phyloP scores from a whole-genome alignment of 768 basidiomycete species.

The Boletus sensibilis region DNA sequence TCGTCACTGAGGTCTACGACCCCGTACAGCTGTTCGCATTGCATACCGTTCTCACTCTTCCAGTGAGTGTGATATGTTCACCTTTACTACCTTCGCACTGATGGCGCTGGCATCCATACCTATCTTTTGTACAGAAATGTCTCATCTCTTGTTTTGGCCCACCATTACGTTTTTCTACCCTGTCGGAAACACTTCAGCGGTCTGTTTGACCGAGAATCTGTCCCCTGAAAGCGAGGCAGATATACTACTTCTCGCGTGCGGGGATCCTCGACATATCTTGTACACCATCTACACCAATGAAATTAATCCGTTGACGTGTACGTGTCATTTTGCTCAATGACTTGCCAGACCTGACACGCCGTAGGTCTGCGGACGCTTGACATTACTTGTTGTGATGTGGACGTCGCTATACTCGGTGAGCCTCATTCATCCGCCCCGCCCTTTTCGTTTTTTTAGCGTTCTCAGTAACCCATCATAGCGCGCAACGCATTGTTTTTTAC shows the following conservation, averaged over 20 bases:
- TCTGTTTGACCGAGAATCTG: conserved; percentile 47
- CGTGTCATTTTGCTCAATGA: neutral
- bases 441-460: neutral
- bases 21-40: neutral
- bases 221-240: conserved; percentile 39
- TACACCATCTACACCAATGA: conserved; percentile 40
- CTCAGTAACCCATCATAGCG: conserved; percentile 14
- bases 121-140: conserved; percentile 9
- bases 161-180: conserved; percentile 49
- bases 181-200: conserved; percentile 56
- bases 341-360: neutral
- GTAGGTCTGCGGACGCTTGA: conserved; percentile 21
- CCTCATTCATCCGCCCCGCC: neutral
- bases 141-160: conserved; percentile 19
- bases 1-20: neutral
- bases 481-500: conserved; percentile 30
- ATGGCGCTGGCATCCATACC: neutral
- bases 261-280: conserved; percentile 52
- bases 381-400: conserved; percentile 33
- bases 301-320: conserved; percentile 4
- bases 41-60: neutral
- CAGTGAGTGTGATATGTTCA: neutral
- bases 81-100: neutral
- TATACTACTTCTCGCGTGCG: conserved; percentile 54
- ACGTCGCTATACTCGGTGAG: conserved; percentile 28